Percentiles rank a stretch among this genome's conserved stretches.
phyloP scores from a whole-genome alignment of 2,329 filamentous ascomycete genomes.

The Colletotrichum noveboracense region DNA sequence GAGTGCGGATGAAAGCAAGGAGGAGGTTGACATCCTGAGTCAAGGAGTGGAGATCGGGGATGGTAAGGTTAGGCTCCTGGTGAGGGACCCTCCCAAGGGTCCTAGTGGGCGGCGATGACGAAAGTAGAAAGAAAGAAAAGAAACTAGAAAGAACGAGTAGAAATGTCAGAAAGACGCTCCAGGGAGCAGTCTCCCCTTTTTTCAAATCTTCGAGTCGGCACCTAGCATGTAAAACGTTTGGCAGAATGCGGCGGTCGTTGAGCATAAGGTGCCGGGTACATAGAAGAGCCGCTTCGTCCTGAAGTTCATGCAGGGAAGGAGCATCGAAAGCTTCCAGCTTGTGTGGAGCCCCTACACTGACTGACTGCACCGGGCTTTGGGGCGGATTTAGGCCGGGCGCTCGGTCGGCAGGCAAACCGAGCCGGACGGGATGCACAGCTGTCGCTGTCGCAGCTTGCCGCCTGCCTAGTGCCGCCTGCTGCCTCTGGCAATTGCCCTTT shows the following conservation, averaged over 20 bases:
- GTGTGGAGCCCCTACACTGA: conserved; percentile 13
- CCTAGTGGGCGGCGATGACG: conserved; percentile 54
- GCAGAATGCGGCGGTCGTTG: not conserved
- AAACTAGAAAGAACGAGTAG: conserved; percentile 16
- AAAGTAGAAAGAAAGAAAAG: conserved; percentile 22
- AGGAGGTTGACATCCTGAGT: conserved; percentile 62
- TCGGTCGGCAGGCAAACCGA: conserved; percentile 2
- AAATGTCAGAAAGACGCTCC: conserved; percentile 1
- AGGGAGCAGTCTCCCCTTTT: not conserved
- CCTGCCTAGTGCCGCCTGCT: not conserved
- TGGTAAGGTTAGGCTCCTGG: conserved; percentile 69
- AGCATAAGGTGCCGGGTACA: not conserved
- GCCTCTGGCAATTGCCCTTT: not conserved
- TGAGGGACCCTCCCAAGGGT: conserved; percentile 64
- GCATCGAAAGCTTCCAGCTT: conserved; percentile 13
- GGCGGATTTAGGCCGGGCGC: not conserved
- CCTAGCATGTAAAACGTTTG: not conserved
- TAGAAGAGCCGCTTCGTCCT: not conserved
- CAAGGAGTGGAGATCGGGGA: conserved; percentile 73
- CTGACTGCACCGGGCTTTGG: not conserved
- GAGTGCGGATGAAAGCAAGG: conserved; percentile 44
- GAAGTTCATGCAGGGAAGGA: conserved; percentile 14
- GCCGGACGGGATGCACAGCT: not conserved
- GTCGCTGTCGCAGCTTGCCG: not conserved
- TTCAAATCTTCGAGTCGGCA: not conserved